phyloP scores from a whole-genome alignment of 305 asterid genomes.

The Solanum chacoense region DNA sequence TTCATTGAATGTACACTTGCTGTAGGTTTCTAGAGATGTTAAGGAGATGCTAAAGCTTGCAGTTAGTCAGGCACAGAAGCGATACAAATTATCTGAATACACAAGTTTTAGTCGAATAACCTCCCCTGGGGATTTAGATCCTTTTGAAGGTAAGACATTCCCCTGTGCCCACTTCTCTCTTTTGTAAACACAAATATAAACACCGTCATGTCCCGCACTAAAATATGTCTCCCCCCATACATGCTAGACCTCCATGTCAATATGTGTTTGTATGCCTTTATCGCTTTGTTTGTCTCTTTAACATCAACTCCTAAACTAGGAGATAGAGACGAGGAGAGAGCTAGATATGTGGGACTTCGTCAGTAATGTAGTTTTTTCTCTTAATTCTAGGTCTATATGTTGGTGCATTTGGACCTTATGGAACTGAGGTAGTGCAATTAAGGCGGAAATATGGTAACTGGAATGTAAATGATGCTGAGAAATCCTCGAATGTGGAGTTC shows the following conservation, averaged over 20 bases:
- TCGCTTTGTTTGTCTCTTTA: background rate
- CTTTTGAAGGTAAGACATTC: conserved; percentile 68
- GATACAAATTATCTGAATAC: conserved; percentile 58
- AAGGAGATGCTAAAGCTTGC: conserved; percentile 90
- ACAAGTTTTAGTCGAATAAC: conserved; percentile 76
- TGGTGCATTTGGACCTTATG: conserved; percentile 98
- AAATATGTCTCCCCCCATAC: background rate
- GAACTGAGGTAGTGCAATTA: conserved; percentile 85
- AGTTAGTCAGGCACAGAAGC: conserved; percentile 65
- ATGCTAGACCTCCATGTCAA: background rate
- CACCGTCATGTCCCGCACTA: background rate
- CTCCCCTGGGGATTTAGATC: conserved; percentile 67
- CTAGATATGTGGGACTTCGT: background rate
- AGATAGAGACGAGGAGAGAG: background rate
- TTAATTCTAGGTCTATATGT: conserved; percentile 67
- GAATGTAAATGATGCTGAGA: conserved; percentile 39
- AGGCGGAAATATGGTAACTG: conserved; percentile 92
- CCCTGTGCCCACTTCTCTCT: background rate
- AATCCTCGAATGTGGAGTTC: conserved; percentile 71
- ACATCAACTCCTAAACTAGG: background rate
- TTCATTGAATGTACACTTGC: conserved; percentile 2
- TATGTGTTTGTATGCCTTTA: background rate
- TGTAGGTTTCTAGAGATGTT: conserved; percentile 68
- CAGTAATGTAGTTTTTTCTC: conserved; percentile 1
- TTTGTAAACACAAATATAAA: background rate